Evolutionary conservation across 345 rosid species (phyloP).

Genomic region (Mallotus nudiflorus): DNA sequence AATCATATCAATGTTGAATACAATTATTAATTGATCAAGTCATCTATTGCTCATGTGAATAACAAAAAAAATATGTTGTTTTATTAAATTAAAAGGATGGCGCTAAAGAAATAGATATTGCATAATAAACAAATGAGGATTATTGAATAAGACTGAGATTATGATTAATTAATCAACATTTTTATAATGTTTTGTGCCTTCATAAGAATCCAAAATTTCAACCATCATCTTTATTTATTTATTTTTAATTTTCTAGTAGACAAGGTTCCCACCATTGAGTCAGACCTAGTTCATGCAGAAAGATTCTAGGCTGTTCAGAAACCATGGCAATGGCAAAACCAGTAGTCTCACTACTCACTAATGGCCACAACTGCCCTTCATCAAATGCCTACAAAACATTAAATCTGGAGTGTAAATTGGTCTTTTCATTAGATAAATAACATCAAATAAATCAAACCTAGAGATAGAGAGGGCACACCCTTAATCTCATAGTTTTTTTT

Average conservation of each 20-base stretch:
- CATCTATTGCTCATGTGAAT: neutral
- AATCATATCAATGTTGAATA: neutral
- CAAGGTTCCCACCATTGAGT: constrained; percentile 26
- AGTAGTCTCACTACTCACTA: neutral
- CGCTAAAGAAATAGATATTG: neutral
- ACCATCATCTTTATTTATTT: constrained; percentile 19
- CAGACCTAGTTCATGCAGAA: constrained; percentile 32
- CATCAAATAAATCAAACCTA: no score
- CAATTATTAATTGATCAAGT: neutral
- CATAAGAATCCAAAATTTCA: constrained; percentile 41
- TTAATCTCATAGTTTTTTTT: no score
- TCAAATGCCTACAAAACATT: neutral
- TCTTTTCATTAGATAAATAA: neutral
- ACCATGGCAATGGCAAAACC: neutral
- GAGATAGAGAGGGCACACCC: no score
- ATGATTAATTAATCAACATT: constrained; percentile 19
- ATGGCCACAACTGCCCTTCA: neutral
- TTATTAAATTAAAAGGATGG: neutral
- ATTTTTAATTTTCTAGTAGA: constrained; percentile 5
- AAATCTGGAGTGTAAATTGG: neutral
- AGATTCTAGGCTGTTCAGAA: constrained; percentile 12
- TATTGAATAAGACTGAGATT: constrained; percentile 32
- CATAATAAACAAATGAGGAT: neutral
- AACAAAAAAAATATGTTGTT: neutral
- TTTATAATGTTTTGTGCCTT: constrained; percentile 20